phyloP scores from a whole-genome alignment of 257 asterid genomes.

The Mitragyna speciosa region DNA sequence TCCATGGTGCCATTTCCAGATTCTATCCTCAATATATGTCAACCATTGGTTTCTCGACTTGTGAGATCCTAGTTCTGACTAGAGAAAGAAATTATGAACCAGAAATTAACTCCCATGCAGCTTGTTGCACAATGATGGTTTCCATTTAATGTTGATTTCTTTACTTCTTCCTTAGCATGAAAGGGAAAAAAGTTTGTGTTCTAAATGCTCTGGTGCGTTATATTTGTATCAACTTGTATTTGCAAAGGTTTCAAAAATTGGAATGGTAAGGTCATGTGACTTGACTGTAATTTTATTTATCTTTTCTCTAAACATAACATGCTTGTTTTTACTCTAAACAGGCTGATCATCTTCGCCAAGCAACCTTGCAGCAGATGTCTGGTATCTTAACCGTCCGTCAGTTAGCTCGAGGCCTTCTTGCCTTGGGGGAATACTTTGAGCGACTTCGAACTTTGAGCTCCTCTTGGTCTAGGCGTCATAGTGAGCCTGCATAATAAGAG shows the following conservation, averaged over 20 bases:
- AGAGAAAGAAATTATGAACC: neutral
- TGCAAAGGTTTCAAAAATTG: neutral
- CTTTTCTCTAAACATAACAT: neutral
- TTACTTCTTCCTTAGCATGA: too few species aligned
- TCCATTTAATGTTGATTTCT: neutral
- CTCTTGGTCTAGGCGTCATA: slow-evolving; percentile 26
- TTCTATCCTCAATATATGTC: neutral
- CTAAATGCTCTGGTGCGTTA: neutral
- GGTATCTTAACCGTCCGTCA: slow-evolving; percentile 32
- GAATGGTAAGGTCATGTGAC: neutral
- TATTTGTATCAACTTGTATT: neutral
- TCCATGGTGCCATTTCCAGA: neutral
- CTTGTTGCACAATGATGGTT: neutral
- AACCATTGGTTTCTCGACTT: neutral
- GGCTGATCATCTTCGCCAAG: slow-evolving; percentile 51
- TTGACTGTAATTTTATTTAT: too few species aligned
- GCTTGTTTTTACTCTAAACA: slow-evolving; percentile 7
- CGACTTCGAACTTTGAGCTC: slow-evolving; percentile 45
- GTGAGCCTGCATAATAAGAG: slow-evolving; percentile 37
- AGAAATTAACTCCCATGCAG: neutral
- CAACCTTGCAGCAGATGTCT: slow-evolving; percentile 39
- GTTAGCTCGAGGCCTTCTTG: slow-evolving; percentile 39
- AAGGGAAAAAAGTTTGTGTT: neutral
- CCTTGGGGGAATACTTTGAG: slow-evolving; percentile 41
- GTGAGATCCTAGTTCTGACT: neutral